phyloP scores from a whole-genome alignment of 768 basidiomycete genomes.

The Suillus tomentosus region DNA sequence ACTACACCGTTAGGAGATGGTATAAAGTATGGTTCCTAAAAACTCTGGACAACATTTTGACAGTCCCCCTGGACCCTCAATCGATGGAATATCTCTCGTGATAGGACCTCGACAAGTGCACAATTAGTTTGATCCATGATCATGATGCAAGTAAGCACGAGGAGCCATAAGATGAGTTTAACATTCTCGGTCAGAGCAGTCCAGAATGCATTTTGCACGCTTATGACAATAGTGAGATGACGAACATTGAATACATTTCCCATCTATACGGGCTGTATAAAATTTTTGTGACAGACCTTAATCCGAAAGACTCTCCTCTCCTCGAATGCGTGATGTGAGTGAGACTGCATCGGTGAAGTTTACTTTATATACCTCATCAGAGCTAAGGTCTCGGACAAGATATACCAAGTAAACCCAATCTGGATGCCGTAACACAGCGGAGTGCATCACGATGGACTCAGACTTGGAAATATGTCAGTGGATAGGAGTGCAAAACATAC shows the following conservation, averaged over 20 bases:
- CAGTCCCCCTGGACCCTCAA: neutral
- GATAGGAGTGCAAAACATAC: neutral
- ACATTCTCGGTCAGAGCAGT: neutral
- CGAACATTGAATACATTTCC: too few species aligned
- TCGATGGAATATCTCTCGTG: neutral
- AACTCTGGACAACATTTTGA: neutral
- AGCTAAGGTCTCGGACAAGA: neutral
- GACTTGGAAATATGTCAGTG: neutral
- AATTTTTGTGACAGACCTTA: neutral
- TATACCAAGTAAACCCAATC: neutral
- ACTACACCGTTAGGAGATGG: neutral
- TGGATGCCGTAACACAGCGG: neutral
- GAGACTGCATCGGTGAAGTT: neutral
- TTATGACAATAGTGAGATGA: neutral
- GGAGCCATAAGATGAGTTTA: neutral
- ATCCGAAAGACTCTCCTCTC: neutral
- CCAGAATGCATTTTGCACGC: neutral
- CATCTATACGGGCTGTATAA: neutral
- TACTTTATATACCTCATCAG: constrained; percentile 3
- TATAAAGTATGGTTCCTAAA: neutral
- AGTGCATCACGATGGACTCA: neutral
- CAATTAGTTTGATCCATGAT: neutral
- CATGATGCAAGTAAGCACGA: neutral
- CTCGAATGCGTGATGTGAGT: neutral
- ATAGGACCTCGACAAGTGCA: neutral